Conservation (phyloP, 2,329 filamentous ascomycete genomes). For the Cercospora sp. region DNA sequence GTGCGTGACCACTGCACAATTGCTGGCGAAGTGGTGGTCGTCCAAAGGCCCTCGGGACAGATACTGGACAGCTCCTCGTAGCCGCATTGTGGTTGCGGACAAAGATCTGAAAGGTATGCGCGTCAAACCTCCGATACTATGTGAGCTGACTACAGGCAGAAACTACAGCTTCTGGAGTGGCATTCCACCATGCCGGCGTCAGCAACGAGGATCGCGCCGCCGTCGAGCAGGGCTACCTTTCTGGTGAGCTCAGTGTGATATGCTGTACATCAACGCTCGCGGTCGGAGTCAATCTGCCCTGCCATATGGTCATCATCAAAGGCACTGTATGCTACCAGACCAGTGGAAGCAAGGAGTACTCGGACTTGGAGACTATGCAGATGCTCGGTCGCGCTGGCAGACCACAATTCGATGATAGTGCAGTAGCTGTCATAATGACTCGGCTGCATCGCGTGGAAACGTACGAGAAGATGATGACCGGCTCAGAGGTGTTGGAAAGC, state of each 20-base stretch:
- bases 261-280: conserved; percentile 86
- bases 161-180: conserved; percentile 58
- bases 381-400: conserved; percentile 84
- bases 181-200: conserved; percentile 80
- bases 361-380: conserved; percentile 83
- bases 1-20: conserved; percentile 65
- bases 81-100: conserved; percentile 54
- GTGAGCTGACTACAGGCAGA: neutral
- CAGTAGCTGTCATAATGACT: conserved; percentile 78
- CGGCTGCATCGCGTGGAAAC: conserved; percentile 61
- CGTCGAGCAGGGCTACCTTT: conserved; percentile 67
- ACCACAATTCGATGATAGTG: conserved; percentile 77
- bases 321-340: conserved; percentile 67
- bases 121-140: neutral
- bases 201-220: conserved; percentile 61
- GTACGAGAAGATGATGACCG: conserved; percentile 73
- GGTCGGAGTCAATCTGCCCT: conserved; percentile 77
- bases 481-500: conserved; percentile 73
- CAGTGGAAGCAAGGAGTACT: conserved; percentile 63
- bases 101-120: conserved; percentile 59
- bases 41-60: conserved; percentile 53
- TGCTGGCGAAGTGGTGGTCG: conserved; percentile 66
- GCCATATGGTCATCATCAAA: conserved; percentile 67
- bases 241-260: conserved; percentile 73
- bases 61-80: conserved; percentile 63